Percentiles rank a stretch among this genome's conserved stretches.
Conservation (phyloP, 2,329 filamentous ascomycete species). For the Thermochaetoides dissita region DNA sequence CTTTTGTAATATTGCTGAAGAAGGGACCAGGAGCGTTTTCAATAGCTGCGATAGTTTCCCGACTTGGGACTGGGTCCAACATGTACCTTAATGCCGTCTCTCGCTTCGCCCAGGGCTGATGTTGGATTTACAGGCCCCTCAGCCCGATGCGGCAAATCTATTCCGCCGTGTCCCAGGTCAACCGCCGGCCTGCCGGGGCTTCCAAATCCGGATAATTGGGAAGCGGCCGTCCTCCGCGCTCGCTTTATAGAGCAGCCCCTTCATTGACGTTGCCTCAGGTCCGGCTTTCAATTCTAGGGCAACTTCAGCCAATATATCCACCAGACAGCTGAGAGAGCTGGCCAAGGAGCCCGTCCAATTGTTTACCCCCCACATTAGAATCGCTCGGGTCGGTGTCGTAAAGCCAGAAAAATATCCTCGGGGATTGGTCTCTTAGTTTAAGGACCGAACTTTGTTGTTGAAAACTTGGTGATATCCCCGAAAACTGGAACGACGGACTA, state of each 20-base stretch:
- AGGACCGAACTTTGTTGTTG: no score
- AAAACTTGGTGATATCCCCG: no score
- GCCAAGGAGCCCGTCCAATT: conserved; percentile 1
- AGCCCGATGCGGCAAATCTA: conserved; percentile 31
- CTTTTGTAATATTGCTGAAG: conserved; percentile 22
- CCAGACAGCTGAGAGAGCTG: conserved; percentile 19
- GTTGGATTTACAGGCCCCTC: conserved; percentile 27
- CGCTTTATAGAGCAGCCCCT: conserved; percentile 24
- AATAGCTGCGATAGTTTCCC: conserved; percentile 20
- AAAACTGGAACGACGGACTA: no score
- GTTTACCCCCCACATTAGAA: not conserved
- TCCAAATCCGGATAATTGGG: conserved; percentile 36
- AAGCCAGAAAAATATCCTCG: conserved; percentile 1
- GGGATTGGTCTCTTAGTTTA: no score
- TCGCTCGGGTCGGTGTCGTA: not conserved
- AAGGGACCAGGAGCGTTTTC: conserved; percentile 21
- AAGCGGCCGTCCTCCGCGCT: conserved; percentile 28
- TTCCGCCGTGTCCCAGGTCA: conserved; percentile 23
- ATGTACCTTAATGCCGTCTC: conserved; percentile 25
- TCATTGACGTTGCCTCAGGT: conserved; percentile 27
- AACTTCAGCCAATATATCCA: conserved; percentile 27
- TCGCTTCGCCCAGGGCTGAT: conserved; percentile 21
- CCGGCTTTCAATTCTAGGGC: conserved; percentile 15
- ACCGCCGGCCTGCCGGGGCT: conserved; percentile 14
- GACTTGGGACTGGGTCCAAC: conserved; percentile 19